A percentile compares a stretch with the other conserved stretches of the same genome.
phyloP scores from a whole-genome alignment of 352 stramenopile species.

The Globisporangium perplexum region DNA sequence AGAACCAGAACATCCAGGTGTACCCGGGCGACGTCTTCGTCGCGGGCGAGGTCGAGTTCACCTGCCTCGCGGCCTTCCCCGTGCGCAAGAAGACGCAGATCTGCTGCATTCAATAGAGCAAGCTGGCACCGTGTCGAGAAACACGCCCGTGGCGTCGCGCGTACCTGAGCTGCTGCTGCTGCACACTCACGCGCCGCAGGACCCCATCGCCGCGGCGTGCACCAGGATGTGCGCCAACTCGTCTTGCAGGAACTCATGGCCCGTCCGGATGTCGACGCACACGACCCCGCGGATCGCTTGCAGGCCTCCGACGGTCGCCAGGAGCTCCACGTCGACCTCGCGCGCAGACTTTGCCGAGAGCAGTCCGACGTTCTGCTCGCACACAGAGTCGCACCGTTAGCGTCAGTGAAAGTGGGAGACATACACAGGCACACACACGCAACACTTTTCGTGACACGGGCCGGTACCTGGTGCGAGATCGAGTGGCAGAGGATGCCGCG shows the following conservation, averaged over 20 bases:
- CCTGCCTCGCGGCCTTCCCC: conserved; percentile 53
- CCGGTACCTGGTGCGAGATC: conserved; percentile 60
- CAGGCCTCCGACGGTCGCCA: conserved; percentile 60
- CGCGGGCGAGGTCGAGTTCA: conserved; percentile 73
- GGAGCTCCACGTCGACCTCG: conserved; percentile 52
- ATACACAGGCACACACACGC: no score
- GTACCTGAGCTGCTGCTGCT: neutral
- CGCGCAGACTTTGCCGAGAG: conserved; percentile 39
- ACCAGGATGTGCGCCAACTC: conserved; percentile 52
- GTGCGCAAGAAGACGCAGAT: conserved; percentile 48
- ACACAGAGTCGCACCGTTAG: neutral
- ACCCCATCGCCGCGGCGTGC: conserved; percentile 12
- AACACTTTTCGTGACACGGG: neutral
- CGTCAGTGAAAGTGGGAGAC: no score
- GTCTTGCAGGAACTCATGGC: conserved; percentile 53
- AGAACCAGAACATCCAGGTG: conserved; percentile 59
- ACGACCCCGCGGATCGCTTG: conserved; percentile 53
- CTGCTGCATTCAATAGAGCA: conserved; percentile 39
- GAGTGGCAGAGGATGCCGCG: conserved; percentile 66
- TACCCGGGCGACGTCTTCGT: conserved; percentile 65
- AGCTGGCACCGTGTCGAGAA: neutral
- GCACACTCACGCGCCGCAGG: conserved; percentile 1
- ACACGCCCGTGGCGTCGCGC: neutral
- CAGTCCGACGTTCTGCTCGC: conserved; percentile 52
- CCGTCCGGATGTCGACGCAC: conserved; percentile 63